Percentiles rank a stretch among this genome's conserved stretches.
phyloP scores from a whole-genome alignment of 805 yeast species.

The Yamadazyma laniorum region DNA sequence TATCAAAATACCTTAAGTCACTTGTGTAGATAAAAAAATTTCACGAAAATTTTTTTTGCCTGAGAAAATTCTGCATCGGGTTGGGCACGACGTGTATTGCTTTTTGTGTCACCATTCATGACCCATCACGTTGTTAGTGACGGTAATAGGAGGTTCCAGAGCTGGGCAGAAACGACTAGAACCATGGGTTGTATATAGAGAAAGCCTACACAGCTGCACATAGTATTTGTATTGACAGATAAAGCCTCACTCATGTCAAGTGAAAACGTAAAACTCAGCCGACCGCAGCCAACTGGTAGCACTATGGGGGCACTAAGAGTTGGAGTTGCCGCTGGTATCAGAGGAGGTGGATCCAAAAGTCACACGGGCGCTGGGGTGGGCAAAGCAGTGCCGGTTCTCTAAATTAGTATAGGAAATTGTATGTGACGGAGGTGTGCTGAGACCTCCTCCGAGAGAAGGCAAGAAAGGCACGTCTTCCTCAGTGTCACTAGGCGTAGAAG shows the following conservation, averaged over 20 bases:
- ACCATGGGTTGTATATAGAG: no score
- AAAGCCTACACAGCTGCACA: no score
- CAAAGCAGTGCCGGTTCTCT: slow-evolving; percentile 40
- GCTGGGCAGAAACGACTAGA: no score
- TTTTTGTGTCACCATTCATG: neutral
- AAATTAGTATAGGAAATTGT: slow-evolving; percentile 17
- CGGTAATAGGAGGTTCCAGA: no score
- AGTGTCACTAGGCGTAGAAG: slow-evolving; percentile 16
- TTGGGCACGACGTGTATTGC: neutral
- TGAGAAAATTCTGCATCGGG: slow-evolving; percentile 1
- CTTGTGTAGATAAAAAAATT: slow-evolving; percentile 7
- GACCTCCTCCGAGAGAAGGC: slow-evolving; percentile 30
- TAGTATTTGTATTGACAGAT: no score
- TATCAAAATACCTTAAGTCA: slow-evolving; percentile 10
- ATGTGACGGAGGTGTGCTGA: slow-evolving; percentile 29
- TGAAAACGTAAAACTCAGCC: no score
- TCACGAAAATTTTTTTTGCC: slow-evolving; percentile 6
- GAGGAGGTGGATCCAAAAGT: slow-evolving; percentile 16
- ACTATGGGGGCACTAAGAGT: no score
- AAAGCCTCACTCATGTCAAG: no score
- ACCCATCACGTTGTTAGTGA: neutral
- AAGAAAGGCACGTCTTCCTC: slow-evolving; percentile 27
- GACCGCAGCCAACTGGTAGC: no score
- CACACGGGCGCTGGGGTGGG: slow-evolving; percentile 44
- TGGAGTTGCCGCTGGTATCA: slow-evolving; percentile 4